Evolutionary conservation across 495 filamentous ascomycete species (phyloP).

Genomic region (Aspergillus conjunctus): DNA sequence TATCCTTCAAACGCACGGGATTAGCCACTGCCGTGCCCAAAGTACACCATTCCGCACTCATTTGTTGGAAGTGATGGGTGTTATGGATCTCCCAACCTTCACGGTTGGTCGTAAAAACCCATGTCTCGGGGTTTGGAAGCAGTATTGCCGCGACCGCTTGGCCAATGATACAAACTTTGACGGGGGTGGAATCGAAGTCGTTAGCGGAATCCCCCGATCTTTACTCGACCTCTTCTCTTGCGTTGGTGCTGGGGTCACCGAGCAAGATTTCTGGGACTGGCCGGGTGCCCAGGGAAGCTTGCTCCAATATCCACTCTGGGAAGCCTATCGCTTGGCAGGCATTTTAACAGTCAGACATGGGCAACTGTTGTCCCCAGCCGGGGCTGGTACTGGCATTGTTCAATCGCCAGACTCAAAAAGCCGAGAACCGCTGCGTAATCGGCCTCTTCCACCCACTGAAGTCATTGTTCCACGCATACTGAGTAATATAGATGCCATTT

Average conservation of each 20-base stretch:
- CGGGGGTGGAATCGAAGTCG: slow-evolving; percentile 28
- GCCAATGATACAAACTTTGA: slow-evolving; percentile 9
- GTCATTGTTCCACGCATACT: slow-evolving; percentile 34
- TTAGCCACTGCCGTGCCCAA: slow-evolving; percentile 9
- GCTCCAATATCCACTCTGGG: slow-evolving; percentile 40
- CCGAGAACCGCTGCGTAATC: slow-evolving; percentile 11
- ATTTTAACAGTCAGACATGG: slow-evolving; percentile 28
- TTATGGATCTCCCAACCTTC: slow-evolving; percentile 40
- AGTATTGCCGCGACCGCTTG: slow-evolving; percentile 29
- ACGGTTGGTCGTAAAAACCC: slow-evolving; percentile 34
- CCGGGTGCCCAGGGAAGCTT: slow-evolving; percentile 33
- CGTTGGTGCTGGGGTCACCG: slow-evolving; percentile 31
- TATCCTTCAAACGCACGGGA: slow-evolving; percentile 31
- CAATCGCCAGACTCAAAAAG: not conserved
- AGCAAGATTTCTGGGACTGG: slow-evolving; percentile 42
- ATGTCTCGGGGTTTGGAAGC: slow-evolving; percentile 36
- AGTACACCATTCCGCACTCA: slow-evolving; percentile 30
- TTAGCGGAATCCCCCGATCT: slow-evolving; percentile 37
- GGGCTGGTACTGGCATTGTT: not conserved
- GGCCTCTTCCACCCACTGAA: slow-evolving; percentile 12
- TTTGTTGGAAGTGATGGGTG: slow-evolving; percentile 42
- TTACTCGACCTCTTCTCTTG: slow-evolving; percentile 37
- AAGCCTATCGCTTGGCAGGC: slow-evolving; percentile 38
- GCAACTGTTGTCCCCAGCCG: not conserved
- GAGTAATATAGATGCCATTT: slow-evolving; percentile 36